These are phyloP conservation scores for Aspergillus homomorphus DNA, from an alignment of 495 filamentous ascomycete genomes.

Conservation along the genomic window DNA sequence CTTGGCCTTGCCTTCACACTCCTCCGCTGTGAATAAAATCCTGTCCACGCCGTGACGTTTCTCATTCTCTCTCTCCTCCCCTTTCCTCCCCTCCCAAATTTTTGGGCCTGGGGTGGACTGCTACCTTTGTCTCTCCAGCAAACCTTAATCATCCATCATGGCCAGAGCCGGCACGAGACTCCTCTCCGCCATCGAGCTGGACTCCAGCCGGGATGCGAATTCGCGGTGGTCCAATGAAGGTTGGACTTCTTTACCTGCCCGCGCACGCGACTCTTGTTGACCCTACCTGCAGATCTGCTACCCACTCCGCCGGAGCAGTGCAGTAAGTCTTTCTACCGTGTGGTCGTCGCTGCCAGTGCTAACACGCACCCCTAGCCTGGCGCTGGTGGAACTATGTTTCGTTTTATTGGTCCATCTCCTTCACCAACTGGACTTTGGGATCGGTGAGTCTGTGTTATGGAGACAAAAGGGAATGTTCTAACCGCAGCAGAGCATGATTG, in stretches of 20 bases:
- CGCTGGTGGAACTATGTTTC: constrained; percentile 39
- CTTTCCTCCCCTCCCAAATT: neutral
- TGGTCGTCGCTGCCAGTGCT: neutral
- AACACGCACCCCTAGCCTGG: constrained; percentile 20
- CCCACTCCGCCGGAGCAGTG: constrained; percentile 15
- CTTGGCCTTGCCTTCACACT: neutral
- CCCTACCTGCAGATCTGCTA: constrained; percentile 12
- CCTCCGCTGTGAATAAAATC: constrained; percentile 1
- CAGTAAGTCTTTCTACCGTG: constrained; percentile 7
- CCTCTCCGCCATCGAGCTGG: constrained; percentile 1
- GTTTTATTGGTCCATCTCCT: constrained; percentile 38
- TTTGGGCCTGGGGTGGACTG: neutral
- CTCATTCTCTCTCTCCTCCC: neutral
- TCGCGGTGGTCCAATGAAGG: constrained; percentile 8
- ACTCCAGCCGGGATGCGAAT: constrained; percentile 4
- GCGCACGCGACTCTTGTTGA: neutral
- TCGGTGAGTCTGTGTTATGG: constrained; percentile 8
- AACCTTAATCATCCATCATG: neutral
- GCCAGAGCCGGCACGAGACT: neutral
- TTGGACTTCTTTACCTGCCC: neutral
- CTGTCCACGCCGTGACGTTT: neutral
- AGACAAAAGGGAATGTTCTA: neutral
- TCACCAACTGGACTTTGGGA: constrained; percentile 43
- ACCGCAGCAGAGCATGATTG: constrained; percentile 31
- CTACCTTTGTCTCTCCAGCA: neutral